Conservation (phyloP, 2,329 filamentous ascomycete species). For the Curvularia hawaiiensis region DNA sequence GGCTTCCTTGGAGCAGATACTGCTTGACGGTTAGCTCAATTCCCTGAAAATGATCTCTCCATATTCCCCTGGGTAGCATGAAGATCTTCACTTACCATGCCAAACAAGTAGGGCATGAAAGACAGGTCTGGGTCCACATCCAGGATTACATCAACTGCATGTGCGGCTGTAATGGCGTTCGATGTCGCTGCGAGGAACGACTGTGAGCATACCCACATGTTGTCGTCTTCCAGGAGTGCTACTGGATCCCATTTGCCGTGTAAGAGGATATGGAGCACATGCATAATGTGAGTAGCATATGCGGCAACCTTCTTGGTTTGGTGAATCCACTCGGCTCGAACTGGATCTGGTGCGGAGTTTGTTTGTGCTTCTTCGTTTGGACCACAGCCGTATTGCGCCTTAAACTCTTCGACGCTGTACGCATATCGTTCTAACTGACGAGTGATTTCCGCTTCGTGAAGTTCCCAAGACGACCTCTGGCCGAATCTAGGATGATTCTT, state of each 20-base stretch:
- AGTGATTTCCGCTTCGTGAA: constrained; percentile 77
- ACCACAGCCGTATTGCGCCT: constrained; percentile 54
- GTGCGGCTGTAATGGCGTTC: constrained; percentile 86
- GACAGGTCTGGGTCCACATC: constrained; percentile 89
- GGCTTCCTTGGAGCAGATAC: constrained; percentile 87
- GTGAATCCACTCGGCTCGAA: constrained; percentile 72
- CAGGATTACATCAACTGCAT: constrained; percentile 83
- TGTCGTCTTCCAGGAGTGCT: constrained; percentile 85
- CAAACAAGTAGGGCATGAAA: constrained; percentile 97
- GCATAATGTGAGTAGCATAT: constrained; percentile 92
- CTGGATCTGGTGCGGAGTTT: constrained; percentile 43
- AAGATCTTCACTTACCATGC: constrained; percentile 61
- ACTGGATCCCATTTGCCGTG: constrained; percentile 95
- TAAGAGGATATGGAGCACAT: constrained; percentile 86
- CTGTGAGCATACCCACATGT: constrained; percentile 90
- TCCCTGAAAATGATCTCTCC: not conserved
- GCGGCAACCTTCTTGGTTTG: constrained; percentile 86
- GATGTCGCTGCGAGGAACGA: constrained; percentile 85
- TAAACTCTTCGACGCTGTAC: constrained; percentile 72
- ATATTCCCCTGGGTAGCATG: not conserved
- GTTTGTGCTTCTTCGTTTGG: constrained; percentile 43
- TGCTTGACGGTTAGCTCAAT: constrained; percentile 17
- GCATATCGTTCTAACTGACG: constrained; percentile 82
- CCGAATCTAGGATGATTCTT: constrained; percentile 88
- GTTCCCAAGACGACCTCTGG: constrained; percentile 74